Percentiles rank a stretch among this genome's conserved stretches.
Conservation (phyloP, 2,329 filamentous ascomycete genomes). For the Chaetomium olivaceum region DNA sequence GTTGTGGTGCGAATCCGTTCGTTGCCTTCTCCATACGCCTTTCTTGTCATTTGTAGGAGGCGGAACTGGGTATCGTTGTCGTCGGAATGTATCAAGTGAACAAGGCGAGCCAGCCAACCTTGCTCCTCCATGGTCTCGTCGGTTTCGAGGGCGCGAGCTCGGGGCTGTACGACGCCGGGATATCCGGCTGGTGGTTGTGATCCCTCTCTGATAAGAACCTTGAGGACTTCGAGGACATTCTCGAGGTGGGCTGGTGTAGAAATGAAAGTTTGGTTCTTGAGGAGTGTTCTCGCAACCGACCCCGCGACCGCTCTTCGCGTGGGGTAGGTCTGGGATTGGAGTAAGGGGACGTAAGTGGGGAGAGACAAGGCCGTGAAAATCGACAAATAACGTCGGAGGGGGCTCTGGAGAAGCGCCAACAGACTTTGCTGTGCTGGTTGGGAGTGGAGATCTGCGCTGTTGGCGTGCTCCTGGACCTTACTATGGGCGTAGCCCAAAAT, state of each 20-base stretch:
- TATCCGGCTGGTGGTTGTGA: conserved; percentile 82
- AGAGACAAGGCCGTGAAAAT: conserved; percentile 95
- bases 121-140: conserved; percentile 98
- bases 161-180: conserved; percentile 74
- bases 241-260: conserved; percentile 77
- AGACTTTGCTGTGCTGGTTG: conserved; percentile 84
- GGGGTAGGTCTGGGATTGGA: conserved; percentile 89
- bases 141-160: conserved; percentile 73
- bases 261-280: conserved; percentile 79
- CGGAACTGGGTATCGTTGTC: conserved; percentile 95
- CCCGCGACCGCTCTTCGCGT: conserved; percentile 88
- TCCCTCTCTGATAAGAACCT: conserved; percentile 91
- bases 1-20: conserved; percentile 96
- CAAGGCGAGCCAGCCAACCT: conserved; percentile 89
- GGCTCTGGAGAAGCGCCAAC: conserved; percentile 84
- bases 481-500: conserved; percentile 83
- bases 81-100: conserved; percentile 79
- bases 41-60: conserved; percentile 82
- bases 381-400: conserved; percentile 84
- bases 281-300: conserved; percentile 79
- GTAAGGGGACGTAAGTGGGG: conserved; percentile 86
- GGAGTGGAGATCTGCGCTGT: conserved; percentile 93
- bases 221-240: conserved; percentile 82
- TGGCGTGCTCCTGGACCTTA: conserved; percentile 85
- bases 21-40: conserved; percentile 86